Evolutionary conservation across 2,329 filamentous ascomycete species (phyloP).

Genomic region (Amauroascus verrucosus): DNA sequence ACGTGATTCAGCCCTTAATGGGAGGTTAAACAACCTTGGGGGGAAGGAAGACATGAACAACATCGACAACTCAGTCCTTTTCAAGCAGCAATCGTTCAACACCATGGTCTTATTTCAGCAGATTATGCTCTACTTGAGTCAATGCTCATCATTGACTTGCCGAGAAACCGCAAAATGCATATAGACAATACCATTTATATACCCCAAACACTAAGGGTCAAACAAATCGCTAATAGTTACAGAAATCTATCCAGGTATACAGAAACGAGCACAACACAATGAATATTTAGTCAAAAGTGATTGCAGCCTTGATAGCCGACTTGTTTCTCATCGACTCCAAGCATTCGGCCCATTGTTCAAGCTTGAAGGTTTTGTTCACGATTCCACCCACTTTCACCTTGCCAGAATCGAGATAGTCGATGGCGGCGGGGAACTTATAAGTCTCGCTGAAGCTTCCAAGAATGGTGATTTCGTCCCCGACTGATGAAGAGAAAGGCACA

Average conservation of each 20-base stretch:
- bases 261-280: not conserved
- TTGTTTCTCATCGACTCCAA: conserved; percentile 62
- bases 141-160: too few species aligned
- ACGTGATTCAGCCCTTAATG: too few species aligned
- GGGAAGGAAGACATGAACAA: too few species aligned
- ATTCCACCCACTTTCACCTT: conserved; percentile 50
- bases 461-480: conserved; percentile 58
- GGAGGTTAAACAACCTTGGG: too few species aligned
- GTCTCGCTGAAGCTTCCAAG: conserved; percentile 64
- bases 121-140: too few species aligned
- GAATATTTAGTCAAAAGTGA: conserved; percentile 53
- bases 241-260: conserved; percentile 1
- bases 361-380: conserved; percentile 61
- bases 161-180: too few species aligned
- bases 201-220: not conserved
- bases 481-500: conserved; percentile 20
- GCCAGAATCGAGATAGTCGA: conserved; percentile 42
- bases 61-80: too few species aligned
- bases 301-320: conserved; percentile 62
- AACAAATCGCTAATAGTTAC: conserved; percentile 1
- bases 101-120: too few species aligned
- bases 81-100: too few species aligned
- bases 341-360: conserved; percentile 63
- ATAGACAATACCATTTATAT: not conserved
- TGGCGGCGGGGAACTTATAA: conserved; percentile 56